Conservation (phyloP, 1,284 basidiomycete species). For the Malassezia globosa region DNA sequence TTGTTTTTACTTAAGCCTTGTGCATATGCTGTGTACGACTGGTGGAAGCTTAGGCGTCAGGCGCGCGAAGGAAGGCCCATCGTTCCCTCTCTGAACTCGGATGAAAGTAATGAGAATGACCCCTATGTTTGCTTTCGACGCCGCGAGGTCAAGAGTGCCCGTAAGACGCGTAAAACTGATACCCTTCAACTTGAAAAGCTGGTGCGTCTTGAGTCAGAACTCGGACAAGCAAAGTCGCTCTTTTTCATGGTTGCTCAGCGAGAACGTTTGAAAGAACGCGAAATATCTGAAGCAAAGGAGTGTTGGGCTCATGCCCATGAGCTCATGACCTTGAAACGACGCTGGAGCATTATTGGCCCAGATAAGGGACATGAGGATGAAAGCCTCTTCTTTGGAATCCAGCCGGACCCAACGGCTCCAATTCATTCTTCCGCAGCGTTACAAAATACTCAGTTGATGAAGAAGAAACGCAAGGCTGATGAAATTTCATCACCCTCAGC, state of each 20-base stretch:
- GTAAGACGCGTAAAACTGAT: conserved; percentile 65
- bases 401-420: conserved; percentile 21
- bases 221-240: conserved; percentile 31
- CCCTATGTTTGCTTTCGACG: conserved; percentile 97
- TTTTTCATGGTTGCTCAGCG: conserved; percentile 37
- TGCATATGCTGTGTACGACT: conserved; percentile 34
- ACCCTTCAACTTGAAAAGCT: conserved; percentile 44
- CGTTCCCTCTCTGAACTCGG: conserved; percentile 50
- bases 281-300: conserved; percentile 23
- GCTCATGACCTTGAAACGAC: conserved; percentile 35
- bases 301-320: conserved; percentile 34
- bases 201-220: conserved; percentile 37
- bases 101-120: conserved; percentile 86
- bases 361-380: conserved; percentile 37
- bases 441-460: conserved; percentile 22
- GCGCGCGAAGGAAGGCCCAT: conserved; percentile 36
- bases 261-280: conserved; percentile 37
- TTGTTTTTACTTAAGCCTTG: conserved; percentile 33
- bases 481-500: conserved; percentile 17
- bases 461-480: conserved; percentile 41
- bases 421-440: neutral
- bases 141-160: conserved; percentile 81
- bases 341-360: conserved; percentile 35
- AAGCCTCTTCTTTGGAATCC: conserved; percentile 35
- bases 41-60: conserved; percentile 42